Evolutionary conservation across 768 basidiomycete species (phyloP), one percentile per base, ranked within the genome.

Genomic region (Lactarius hengduanensis): DNA sequence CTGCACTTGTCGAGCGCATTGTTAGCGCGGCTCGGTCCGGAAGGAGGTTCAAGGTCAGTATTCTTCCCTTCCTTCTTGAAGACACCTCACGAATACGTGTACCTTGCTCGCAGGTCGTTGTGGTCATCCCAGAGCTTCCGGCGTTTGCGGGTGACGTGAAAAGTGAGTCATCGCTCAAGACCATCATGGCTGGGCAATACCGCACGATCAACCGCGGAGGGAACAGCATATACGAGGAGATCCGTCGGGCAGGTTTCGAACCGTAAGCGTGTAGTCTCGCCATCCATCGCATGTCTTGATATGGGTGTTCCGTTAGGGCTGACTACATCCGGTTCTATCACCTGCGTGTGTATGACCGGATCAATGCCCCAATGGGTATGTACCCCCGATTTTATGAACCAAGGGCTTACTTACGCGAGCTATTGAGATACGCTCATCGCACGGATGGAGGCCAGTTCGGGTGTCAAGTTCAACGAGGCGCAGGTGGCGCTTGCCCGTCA

Each of bases 241-340:
- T 96, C 34, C 83, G 88, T 41, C 86, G 83, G 70, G 90, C 84
- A 22, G 91, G 92, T 4, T 89, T 81, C 70, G 90, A 94, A 40
- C 91, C 92, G 90, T 92, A 71, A 69, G 89, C 74, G 28, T 16
- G n/a, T 38, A 6, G 26, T 47, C 34, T 22, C 2, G 9, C 34
- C 43, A 0, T 41, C 8, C 26, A 28, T 16, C 1, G 13, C 26
- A 38, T 57, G 22, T 28, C 32, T 41, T 18, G 2, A 55, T 11
- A 2, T 28, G 11, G 26, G 3, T 28, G 57, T 40, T 22, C 60
- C 50, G 18, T 57, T 68, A 93, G 92, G n/a, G 72, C 80, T 78
- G 88, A 95, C 64, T 95, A 90, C 74, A 91, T 97, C 71, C 84
- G 88, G 13, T 94, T 97, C 82, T 98, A 92, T 79, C 94, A 98